These are phyloP conservation scores for Podaxis sp. DNA, from an alignment of 768 basidiomycete genomes.

Conservation along the genomic window DNA sequence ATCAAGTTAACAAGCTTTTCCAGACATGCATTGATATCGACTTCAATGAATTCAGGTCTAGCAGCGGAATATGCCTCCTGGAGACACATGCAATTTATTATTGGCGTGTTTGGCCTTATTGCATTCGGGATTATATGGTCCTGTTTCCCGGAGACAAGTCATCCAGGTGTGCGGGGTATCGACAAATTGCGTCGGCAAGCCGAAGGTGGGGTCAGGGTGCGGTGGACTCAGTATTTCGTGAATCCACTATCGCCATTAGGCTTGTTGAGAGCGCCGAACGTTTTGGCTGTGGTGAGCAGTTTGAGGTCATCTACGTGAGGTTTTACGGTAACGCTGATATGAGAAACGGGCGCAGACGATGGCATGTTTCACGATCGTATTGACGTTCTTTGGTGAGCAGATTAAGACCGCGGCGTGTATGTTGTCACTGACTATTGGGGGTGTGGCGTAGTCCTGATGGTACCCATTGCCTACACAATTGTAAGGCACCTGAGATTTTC, in stretches of 20 bases:
- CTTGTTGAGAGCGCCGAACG: slow-evolving; percentile 55
- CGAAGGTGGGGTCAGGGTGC: slow-evolving; percentile 18
- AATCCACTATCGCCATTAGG: slow-evolving; percentile 54
- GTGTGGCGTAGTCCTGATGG: slow-evolving; percentile 39
- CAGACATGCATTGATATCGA: not conserved
- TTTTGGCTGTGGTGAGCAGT: slow-evolving; percentile 48
- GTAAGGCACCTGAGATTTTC: slow-evolving; percentile 34
- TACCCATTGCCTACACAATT: slow-evolving; percentile 68
- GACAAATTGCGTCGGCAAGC: slow-evolving; percentile 37
- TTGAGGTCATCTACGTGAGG: slow-evolving; percentile 8
- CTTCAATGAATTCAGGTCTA: not conserved
- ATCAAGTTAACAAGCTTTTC: not conserved
- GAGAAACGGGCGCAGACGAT: slow-evolving; percentile 15
- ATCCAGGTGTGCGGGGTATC: slow-evolving; percentile 54
- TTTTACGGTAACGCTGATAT: slow-evolving; percentile 12
- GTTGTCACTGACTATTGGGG: no score
- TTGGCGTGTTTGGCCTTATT: slow-evolving; percentile 38
- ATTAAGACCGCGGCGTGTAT: no score
- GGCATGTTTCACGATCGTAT: slow-evolving; percentile 24
- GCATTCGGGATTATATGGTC: slow-evolving; percentile 39
- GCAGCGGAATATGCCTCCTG: slow-evolving; percentile 43
- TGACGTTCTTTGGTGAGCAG: slow-evolving; percentile 38
- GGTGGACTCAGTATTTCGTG: slow-evolving; percentile 37
- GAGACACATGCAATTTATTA: slow-evolving; percentile 48
- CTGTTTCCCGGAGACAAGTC: slow-evolving; percentile 66